Base-by-base conservation (phyloP, 2,329 filamentous ascomycete species). In the Diaporthe vaccinii region DNA sequence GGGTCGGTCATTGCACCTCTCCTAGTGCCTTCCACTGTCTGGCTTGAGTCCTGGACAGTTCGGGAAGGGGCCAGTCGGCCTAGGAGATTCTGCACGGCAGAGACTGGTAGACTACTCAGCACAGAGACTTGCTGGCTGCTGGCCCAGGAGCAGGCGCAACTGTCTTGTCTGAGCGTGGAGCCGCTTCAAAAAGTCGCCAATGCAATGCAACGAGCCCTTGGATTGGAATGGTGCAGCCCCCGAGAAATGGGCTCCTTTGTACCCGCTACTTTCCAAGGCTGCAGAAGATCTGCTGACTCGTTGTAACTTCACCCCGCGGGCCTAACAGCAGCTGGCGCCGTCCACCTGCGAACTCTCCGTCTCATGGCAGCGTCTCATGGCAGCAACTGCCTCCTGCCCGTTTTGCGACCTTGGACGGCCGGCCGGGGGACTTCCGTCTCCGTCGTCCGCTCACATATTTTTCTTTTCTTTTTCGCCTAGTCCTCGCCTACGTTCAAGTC, bases 81-180 rank as follows among this genome's bases (percentile, higher is more conserved):
- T 31, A 3, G 39, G 15, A 20, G 15, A 8, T 41, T 17, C 25
- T 39, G n/a, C 22, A 20, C 34, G 34, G 36, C 12, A 41, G 34
- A 34, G 55, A 36, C 51, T 53, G 55, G 55, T n/a, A 61, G 58
- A 41, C 58, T 34, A 58, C 34, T 59, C 57, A 25, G 57, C 10
- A 59, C 34, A 25, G 59, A 62, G 41, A 44, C 31, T 65, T 46
- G 59, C 59, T 65, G 57, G 57, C 55, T 20, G 55, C 36, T 39
- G 31, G 28, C 28, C 25, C 6, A 25, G 53, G 28, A 57, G 53
- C 53, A 57, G 53, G 58, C 58, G 36, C 59, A 62, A 44, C 59
- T 65, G 44, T n/a, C 44, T 67, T 55, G 65, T 69, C 65, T 69
- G 49, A 69, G 49, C 65, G 65, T 69, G 65, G 65, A 69, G 65